Evolutionary conservation across 2,329 filamentous ascomycete species (phyloP), one percentile per base, ranked within the genome.

Genomic region (Penicillium sp.): DNA sequence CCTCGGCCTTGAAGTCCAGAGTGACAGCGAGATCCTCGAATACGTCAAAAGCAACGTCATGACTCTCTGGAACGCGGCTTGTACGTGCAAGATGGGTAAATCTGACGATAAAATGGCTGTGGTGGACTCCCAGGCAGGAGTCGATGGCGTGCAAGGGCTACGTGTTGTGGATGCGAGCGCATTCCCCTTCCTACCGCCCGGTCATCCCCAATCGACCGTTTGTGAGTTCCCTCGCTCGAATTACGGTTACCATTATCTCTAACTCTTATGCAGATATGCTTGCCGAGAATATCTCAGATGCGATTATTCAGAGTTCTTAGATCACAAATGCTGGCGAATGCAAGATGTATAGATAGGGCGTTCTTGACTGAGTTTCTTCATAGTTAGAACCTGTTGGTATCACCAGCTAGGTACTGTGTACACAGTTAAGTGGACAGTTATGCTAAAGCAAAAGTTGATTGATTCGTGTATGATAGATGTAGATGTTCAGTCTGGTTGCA

Each of bases 1-100:
- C 61, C 77, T 81, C 0, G 78, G 82, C 2, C 35, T 58, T 2
- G 61, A 76, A 7, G 68, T 80, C 7, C 63, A 75, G 33, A 77
- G 77, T 0, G 81, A 85, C 62, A 74, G 69, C 12, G 69, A 83
- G 55, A 79, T 85, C 15, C 65, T 81, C 3, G 65, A 76, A 4
- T 73, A 66, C 10, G 72, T 79, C 42, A 63, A 68, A 35, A 56
- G 72, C 7, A 73, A 66, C 58, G 50, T 77, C 15, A 73, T 70
- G 59, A 67, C 69, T 0, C 30, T 76, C 4, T 75, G 71, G 65
- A 71, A 76, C 63, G 67, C 71, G 3, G 59, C 66, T 37, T 72
- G 70, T 42, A 76, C 74, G 3, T 74, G 71, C 51, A 73, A 73
- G 53, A 76, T 76, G 73, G 73, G 73, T 4, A 65, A 51, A 1